phyloP scores from a whole-genome alignment of 73 alveolate genomes.

The Paramecium sexaurelia region DNA sequence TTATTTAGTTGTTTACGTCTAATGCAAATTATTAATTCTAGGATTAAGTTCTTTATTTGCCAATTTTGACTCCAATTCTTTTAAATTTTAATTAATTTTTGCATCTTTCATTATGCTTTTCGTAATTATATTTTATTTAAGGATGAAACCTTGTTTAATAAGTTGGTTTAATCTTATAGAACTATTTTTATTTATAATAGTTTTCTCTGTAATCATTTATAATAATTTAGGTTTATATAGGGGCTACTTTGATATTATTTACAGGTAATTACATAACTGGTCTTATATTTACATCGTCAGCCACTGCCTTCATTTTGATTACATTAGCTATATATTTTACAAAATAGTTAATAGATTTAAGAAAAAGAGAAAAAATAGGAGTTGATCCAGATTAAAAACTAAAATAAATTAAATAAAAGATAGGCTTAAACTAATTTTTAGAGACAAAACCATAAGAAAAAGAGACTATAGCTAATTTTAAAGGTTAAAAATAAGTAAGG shows the following conservation, averaged over 20 bases:
- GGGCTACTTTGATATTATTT: neutral
- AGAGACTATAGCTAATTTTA: neutral
- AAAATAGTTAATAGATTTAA: neutral
- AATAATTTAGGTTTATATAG: neutral
- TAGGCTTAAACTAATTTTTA: neutral
- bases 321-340: neutral
- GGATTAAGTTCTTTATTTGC: constrained; percentile 7
- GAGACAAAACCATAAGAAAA: neutral
- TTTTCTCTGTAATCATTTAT: neutral
- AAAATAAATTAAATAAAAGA: neutral
- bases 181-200: neutral
- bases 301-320: neutral
- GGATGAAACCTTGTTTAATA: neutral
- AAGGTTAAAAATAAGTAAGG: neutral
- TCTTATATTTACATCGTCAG: neutral
- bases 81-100: neutral
- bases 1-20: constrained; percentile 6
- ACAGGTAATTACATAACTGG: neutral
- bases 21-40: constrained; percentile 3
- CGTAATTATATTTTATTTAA: neutral
- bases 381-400: neutral
- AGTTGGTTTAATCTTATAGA: neutral
- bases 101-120: neutral
- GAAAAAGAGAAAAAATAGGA: constrained; percentile 2
- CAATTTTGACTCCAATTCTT: constrained; percentile 3